Conservation (phyloP, 2,329 filamentous ascomycete species). For the Madurella fahalii region DNA sequence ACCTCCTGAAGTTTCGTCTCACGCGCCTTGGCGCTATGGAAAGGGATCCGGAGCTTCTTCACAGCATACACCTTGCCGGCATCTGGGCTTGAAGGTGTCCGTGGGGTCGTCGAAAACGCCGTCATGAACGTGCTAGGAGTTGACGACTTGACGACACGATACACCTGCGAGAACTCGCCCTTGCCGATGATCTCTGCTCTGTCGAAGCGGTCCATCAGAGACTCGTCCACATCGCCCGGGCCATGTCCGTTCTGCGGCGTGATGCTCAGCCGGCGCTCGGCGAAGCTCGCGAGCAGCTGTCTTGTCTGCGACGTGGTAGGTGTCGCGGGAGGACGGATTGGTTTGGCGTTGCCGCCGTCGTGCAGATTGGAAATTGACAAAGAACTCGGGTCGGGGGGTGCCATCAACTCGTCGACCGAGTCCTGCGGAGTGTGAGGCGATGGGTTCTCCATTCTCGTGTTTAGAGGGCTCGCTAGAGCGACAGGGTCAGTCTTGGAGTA, state of each 20-base stretch:
- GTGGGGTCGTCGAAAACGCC: constrained; percentile 38
- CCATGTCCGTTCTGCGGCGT: constrained; percentile 66
- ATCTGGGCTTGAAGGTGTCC: constrained; percentile 49
- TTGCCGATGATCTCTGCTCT: constrained; percentile 76
- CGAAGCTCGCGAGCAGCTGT: constrained; percentile 49
- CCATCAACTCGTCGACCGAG: constrained; percentile 60
- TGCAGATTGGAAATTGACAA: constrained; percentile 71
- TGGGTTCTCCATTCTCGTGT: constrained; percentile 36
- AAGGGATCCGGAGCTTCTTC: constrained; percentile 84
- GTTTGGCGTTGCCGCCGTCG: constrained; percentile 29
- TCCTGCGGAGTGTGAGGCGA: constrained; percentile 79
- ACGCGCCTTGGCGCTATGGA: constrained; percentile 74
- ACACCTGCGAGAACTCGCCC: constrained; percentile 93
- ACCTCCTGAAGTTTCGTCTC: constrained; percentile 82
- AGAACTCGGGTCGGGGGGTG: constrained; percentile 74
- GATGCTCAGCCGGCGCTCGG: constrained; percentile 52
- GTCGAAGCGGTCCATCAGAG: constrained; percentile 70
- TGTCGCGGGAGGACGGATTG: constrained; percentile 65
- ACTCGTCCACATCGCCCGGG: constrained; percentile 71
- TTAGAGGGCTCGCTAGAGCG: constrained; percentile 59
- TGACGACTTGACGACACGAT: constrained; percentile 58
- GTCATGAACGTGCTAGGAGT: constrained; percentile 25
- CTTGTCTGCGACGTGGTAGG: constrained; percentile 63
- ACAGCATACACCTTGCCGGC: constrained; percentile 74
- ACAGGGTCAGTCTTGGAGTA: constrained; percentile 51